A percentile compares a stretch with the other conserved stretches of the same genome.
These are phyloP conservation scores for Euphrasia confusa DNA, from an alignment of 257 asterid species.

Conservation along the genomic window DNA sequence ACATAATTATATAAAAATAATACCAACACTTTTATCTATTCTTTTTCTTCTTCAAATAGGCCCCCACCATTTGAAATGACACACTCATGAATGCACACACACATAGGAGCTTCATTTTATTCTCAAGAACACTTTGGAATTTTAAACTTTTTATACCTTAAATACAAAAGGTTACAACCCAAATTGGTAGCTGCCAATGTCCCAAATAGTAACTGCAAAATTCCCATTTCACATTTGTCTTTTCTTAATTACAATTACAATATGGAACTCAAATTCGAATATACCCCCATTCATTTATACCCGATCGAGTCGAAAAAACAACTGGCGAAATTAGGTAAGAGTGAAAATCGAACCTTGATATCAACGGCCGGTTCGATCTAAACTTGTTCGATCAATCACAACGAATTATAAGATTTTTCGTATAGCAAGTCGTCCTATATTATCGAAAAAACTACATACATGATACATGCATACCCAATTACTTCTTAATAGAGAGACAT, in stretches of 20 bases:
- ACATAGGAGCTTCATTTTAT: constrained; percentile 6
- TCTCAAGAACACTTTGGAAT: constrained; percentile 7
- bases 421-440: no score
- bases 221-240: constrained; percentile 16
- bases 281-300: constrained; percentile 3
- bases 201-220: constrained; percentile 27
- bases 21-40: neutral
- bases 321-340: no score
- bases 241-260: constrained; percentile 5
- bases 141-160: constrained; percentile 33
- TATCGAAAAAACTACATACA: no score
- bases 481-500: no score
- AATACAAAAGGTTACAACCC: constrained; percentile 31
- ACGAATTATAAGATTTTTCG: no score
- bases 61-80: constrained; percentile 17
- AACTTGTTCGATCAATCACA: no score
- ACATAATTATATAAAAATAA: neutral
- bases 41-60: constrained; percentile 20
- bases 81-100: neutral
- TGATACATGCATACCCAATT: no score
- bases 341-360: no score
- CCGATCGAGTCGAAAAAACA: neutral
- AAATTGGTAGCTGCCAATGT: constrained; percentile 29
- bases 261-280: constrained; percentile 10
- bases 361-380: no score